Evolutionary conservation across 1,284 basidiomycete genomes (phyloP), one percentile per base, ranked within the genome.

Genomic region (Cryptococcus floricola): DNA sequence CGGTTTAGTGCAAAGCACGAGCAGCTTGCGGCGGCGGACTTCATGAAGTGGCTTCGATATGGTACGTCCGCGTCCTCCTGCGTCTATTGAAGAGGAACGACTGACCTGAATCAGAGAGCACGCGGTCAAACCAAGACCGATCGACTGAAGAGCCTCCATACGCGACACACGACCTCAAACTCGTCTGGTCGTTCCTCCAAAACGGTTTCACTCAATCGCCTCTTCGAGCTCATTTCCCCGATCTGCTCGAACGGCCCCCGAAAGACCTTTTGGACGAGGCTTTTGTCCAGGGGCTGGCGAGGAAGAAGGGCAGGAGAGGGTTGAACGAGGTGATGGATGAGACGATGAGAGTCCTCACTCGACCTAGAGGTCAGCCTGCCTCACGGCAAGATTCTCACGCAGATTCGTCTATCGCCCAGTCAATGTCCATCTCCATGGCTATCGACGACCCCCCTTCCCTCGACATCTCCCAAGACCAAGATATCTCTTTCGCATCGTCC

Each of bases 31-130:
- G 56, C 66, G 0, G 57, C 57, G 10, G 75, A 75, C 42, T 77
- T 70, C 57, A 67, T 68, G 57, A 69, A 67, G 48, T 77, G 74
- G 74, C 50, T 75, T 4, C 71, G 68, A 47, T 75, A 70, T 48
- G 75, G 75, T 73, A 27, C 8, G 72, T 67, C 45, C 19, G 1
- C 7, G n/a, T 42, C 23, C 7, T 42, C 41, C 13, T n/a, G 19
- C 45, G 13, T 28, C 25, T 14, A 7, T 2, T 27, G 5, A 23
- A 37, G 25, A 23, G 4, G 31, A 10, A 46, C 12, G 8, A 27
- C 45, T 46, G 23, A 46, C 45, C 5, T 23, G 13, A 12, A 13
- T 10, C 44, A 70, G 65, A 68, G 48, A 66, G 63, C 25, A 48
- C 55, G 1, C 52, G 64, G n/a, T 53, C 60, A 10, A 25, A 46